These are phyloP conservation scores for Cordyceps farinosa DNA, from an alignment of 2,329 filamentous ascomycete species.

Conservation along the genomic window DNA sequence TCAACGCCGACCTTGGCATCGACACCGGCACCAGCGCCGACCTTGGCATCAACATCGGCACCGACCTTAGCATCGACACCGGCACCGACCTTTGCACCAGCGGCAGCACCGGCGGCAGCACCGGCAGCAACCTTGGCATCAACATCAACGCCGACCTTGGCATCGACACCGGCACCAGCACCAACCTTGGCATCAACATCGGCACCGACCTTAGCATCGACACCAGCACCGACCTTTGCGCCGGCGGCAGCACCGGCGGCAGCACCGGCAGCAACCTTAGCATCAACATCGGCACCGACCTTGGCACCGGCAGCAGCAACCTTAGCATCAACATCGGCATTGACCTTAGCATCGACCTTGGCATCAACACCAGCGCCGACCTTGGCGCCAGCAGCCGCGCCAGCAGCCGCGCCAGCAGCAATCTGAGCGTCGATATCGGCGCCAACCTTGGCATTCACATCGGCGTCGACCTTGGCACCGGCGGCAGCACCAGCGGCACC, in stretches of 20 bases:
- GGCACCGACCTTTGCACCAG: background rate
- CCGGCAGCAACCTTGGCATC: background rate
- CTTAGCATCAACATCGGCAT: slow-evolving; percentile 3
- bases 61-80: background rate
- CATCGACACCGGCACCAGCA: background rate
- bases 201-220: background rate
- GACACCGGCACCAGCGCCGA: slow-evolving; percentile 26
- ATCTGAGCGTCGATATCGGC: background rate
- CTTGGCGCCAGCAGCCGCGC: background rate
- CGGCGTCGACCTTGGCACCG: slow-evolving; percentile 19
- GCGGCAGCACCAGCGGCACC: no score
- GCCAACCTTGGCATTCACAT: slow-evolving; percentile 17
- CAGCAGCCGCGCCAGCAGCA: background rate
- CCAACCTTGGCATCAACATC: background rate
- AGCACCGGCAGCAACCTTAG: background rate
- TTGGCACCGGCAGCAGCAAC: background rate
- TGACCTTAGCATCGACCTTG: slow-evolving; percentile 23
- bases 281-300: slow-evolving; percentile 23
- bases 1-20: slow-evolving; percentile 22
- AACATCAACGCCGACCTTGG: background rate
- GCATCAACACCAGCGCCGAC: background rate
- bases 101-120: background rate
- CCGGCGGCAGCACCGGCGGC: background rate
- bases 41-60: background rate
- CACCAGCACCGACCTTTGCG: background rate